A percentile compares a stretch with the other conserved stretches of the same genome.
Evolutionary conservation across 306 rosid species (phyloP).

Genomic region (Ceratonia siliqua): DNA sequence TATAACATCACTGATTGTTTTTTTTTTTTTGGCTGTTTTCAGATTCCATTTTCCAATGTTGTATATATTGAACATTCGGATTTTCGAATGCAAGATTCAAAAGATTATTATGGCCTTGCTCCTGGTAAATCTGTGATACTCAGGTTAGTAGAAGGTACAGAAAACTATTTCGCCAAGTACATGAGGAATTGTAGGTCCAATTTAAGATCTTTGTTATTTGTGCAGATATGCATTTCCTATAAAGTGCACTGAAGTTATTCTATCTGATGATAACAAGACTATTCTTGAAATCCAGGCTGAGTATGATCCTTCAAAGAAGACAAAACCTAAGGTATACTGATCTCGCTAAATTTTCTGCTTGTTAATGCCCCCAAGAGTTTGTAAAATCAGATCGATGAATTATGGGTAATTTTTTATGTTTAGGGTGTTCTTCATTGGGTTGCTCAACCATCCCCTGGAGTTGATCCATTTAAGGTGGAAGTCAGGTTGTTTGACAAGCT

Average conservation of each 20-base stretch:
- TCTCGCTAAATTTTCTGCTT: constrained; percentile 23
- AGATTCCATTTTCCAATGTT: constrained; percentile 84
- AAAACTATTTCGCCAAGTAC: constrained; percentile 13
- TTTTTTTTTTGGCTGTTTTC: not conserved
- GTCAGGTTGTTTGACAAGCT: constrained; percentile 84
- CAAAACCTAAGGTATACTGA: constrained; percentile 84
- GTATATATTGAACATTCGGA: constrained; percentile 88
- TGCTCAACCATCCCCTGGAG: constrained; percentile 77
- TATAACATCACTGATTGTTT: constrained; percentile 27
- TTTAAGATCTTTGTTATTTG: constrained; percentile 18
- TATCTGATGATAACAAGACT: constrained; percentile 80
- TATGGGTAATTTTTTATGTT: not conserved
- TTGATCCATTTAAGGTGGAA: constrained; percentile 84
- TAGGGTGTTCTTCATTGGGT: constrained; percentile 99
- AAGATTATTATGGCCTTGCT: constrained; percentile 96
- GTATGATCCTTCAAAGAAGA: constrained; percentile 87
- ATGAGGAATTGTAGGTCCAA: constrained; percentile 3
- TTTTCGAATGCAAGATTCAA: constrained; percentile 89
- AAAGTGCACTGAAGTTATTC: constrained; percentile 85
- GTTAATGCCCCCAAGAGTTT: constrained; percentile 17
- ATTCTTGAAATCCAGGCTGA: constrained; percentile 85
- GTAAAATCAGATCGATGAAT: constrained; percentile 28
- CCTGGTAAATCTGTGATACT: constrained; percentile 93
- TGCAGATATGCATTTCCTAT: constrained; percentile 93
- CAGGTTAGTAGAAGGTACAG: constrained; percentile 51